A percentile compares a stretch with the other conserved stretches of the same genome.
These are phyloP conservation scores for Entonaema liquescens DNA, from an alignment of 495 filamentous ascomycete species.

Conservation along the genomic window DNA sequence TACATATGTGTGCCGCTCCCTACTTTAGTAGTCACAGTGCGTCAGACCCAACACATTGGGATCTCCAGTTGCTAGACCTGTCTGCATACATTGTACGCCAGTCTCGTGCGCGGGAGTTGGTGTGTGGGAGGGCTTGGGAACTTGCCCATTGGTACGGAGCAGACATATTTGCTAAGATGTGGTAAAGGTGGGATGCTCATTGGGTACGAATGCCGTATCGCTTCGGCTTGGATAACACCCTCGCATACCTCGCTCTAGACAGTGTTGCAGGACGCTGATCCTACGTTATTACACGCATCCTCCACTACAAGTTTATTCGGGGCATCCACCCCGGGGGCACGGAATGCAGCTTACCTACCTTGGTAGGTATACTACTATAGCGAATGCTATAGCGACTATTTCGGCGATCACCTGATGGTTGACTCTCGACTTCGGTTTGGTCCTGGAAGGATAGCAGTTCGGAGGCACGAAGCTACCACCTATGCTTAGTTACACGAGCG, in stretches of 20 bases:
- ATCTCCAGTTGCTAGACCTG: conserved; percentile 28
- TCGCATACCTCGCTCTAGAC: conserved; percentile 27
- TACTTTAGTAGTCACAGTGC: conserved; percentile 46
- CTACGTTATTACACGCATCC: conserved; percentile 24
- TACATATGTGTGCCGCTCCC: conserved; percentile 20
- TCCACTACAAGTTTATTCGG: conserved; percentile 1
- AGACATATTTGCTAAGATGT: conserved; percentile 18
- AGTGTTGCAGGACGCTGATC: conserved; percentile 20
- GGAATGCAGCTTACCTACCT: conserved; percentile 31
- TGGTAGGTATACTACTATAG: not conserved
- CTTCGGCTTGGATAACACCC: conserved; percentile 25
- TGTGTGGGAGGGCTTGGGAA: conserved; percentile 30
- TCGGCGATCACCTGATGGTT: conserved; percentile 26
- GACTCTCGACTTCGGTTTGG: conserved; percentile 18
- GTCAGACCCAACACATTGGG: conserved; percentile 45
- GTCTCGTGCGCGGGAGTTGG: conserved; percentile 43
- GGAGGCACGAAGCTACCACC: conserved; percentile 15
- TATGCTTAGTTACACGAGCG: conserved; percentile 5
- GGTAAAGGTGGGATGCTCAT: conserved; percentile 19
- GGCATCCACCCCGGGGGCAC: not conserved
- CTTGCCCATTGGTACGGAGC: conserved; percentile 18
- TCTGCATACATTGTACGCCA: conserved; percentile 39
- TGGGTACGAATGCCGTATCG: conserved; percentile 21
- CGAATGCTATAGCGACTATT: not conserved
- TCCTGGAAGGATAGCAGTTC: not conserved